Conservation (phyloP, 768 basidiomycete genomes). For the Cyclocybe cylindracea region DNA sequence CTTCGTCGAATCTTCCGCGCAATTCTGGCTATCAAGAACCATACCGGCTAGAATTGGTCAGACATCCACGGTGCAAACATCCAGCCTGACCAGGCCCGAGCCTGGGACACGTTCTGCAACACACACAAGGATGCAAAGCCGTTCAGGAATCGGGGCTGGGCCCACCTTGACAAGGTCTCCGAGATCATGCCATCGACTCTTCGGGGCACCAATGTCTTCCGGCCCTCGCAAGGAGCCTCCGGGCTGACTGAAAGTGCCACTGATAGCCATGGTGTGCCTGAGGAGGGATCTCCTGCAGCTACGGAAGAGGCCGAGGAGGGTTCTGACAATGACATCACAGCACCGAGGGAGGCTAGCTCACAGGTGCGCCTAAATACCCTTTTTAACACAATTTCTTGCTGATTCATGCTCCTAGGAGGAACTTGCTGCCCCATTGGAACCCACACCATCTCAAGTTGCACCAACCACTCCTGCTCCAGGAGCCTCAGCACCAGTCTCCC, state of each 20-base stretch:
- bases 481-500: too few species aligned
- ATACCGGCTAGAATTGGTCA: constrained; percentile 26
- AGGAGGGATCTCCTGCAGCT: not conserved
- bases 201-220: constrained; percentile 10
- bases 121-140: constrained; percentile 12
- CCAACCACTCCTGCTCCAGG: too few species aligned
- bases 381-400: not conserved
- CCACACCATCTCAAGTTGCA: constrained; percentile 5
- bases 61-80: constrained; percentile 14
- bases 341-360: too few species aligned
- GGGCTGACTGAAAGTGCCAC: not conserved
- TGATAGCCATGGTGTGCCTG: not conserved
- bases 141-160: constrained; percentile 24
- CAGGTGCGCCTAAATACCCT: too few species aligned
- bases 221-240: constrained; percentile 7
- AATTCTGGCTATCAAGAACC: constrained; percentile 17
- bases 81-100: constrained; percentile 8
- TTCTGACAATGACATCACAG: too few species aligned
- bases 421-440: too few species aligned
- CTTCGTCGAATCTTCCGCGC: constrained; percentile 7
- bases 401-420: not conserved
- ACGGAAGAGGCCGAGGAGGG: not conserved
- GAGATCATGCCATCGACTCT: constrained; percentile 14
- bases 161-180: constrained; percentile 12
- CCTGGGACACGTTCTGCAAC: constrained; percentile 6